Conservation (phyloP, 2,329 filamentous ascomycete genomes). For the Westerdykella sp. region DNA sequence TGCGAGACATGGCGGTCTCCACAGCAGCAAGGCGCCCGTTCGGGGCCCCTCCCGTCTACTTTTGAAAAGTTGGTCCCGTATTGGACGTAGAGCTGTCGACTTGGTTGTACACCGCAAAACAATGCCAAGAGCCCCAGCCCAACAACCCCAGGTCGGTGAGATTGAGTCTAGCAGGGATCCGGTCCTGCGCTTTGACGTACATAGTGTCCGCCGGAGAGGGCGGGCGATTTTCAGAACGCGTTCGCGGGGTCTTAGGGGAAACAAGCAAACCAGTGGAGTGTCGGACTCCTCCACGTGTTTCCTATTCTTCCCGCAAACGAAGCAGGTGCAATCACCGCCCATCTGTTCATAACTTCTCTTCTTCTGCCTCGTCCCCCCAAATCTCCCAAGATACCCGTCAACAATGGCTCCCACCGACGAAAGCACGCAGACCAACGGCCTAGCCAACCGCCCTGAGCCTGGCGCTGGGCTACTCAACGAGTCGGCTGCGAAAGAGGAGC, state of each 20-base stretch:
- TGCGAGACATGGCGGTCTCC: conserved; percentile 20
- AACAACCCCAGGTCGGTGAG: too few species aligned
- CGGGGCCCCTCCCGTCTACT: too few species aligned
- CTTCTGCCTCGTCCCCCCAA: background rate
- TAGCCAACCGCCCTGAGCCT: conserved; percentile 22
- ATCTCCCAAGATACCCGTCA: conserved; percentile 6
- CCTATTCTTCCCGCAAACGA: too few species aligned
- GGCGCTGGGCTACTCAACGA: conserved; percentile 31
- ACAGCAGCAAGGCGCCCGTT: background rate
- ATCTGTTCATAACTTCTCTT: background rate
- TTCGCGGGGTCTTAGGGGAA: too few species aligned
- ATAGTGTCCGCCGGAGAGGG: background rate
- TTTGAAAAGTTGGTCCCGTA: too few species aligned
- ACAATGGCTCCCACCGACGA: conserved; percentile 26
- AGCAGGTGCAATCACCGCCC: too few species aligned
- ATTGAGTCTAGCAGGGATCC: conserved; percentile 1
- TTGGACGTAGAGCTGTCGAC: too few species aligned
- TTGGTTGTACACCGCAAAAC: too few species aligned
- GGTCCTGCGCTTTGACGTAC: background rate
- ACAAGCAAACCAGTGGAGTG: too few species aligned
- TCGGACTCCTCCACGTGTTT: too few species aligned
- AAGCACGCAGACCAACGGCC: conserved; percentile 37
- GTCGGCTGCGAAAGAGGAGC: conserved; percentile 13
- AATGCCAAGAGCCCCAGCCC: too few species aligned
- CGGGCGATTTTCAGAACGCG: too few species aligned